Evolutionary conservation across 768 basidiomycete genomes (phyloP), one percentile per base, ranked within the genome.

Genomic region (Solioccasus polychromus): DNA sequence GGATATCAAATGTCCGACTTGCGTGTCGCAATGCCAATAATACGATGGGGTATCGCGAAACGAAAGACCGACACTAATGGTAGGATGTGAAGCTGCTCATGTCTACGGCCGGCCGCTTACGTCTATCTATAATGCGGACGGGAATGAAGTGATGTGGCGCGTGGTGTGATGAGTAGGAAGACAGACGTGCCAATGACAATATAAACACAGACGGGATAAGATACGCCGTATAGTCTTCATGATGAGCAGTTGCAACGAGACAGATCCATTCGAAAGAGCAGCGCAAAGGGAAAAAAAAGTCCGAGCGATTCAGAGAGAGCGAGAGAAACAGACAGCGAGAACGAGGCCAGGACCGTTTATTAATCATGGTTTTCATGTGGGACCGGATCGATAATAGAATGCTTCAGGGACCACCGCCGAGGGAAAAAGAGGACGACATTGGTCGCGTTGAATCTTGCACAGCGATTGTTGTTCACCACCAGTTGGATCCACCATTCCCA

Each of bases 201-300:
- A 64, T 55, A 64, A 68, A 67, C 66, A 68, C 63, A 71, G 60
- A 65, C 70, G 60, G 51, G 62, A 64, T 69, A 67, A 65, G 53
- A 55, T 68, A 70, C 68, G 69, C 71, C 67, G 62, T 67, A 62
- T 59, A 62, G 62, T 67, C 67, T 64, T 68, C 66, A 69, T 64
- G 52, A 71, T 71, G 74, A 72, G 73, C 70, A 70, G 70, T 63
- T 71, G 69, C 69, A 73, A 75, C 73, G 74, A 74, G 77, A 78
- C 74, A 70, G 71, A 72, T 71, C 69, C 68, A 70, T 66, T 72
- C 60, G 67, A 72, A 76, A 79, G 78, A 82, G 81, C 78, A 82
- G 81, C 78, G 77, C 78, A 75, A 62, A n/a, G n/a, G n/a, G n/a
- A n/a, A n/a, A n/a, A n/a, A n/a, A n/a, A 53, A 68, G 68, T 75